phyloP scores from a whole-genome alignment of 257 asterid genomes.

The Solanum gandarillasii region DNA sequence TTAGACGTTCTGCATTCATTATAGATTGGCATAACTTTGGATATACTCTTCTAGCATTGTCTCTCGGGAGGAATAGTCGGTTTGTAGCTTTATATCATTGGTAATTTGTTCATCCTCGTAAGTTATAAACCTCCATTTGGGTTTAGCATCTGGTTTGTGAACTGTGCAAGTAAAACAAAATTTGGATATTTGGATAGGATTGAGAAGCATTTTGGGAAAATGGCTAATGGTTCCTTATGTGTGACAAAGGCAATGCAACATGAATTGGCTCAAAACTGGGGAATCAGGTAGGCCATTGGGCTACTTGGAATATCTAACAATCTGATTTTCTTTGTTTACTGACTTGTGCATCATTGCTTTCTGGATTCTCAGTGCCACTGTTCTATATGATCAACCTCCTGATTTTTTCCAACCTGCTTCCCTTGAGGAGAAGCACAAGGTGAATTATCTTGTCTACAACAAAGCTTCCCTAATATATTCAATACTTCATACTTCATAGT shows the following conservation, averaged over 20 bases:
- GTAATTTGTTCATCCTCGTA: slow-evolving; percentile 25
- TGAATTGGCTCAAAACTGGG: slow-evolving; percentile 92
- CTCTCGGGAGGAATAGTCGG: slow-evolving; percentile 70
- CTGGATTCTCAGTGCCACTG: slow-evolving; percentile 58
- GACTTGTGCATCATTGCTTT: background rate
- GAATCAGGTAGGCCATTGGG: slow-evolving; percentile 48
- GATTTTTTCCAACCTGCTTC: slow-evolving; percentile 82
- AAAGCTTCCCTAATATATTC: slow-evolving; percentile 3
- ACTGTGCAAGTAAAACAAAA: background rate
- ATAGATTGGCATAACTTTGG: slow-evolving; percentile 98
- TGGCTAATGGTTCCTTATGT: slow-evolving; percentile 89
- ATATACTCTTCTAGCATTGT: slow-evolving; percentile 73
- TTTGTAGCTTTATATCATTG: slow-evolving; percentile 74
- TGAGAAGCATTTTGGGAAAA: slow-evolving; percentile 77
- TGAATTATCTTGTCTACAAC: slow-evolving; percentile 21
- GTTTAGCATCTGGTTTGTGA: slow-evolving; percentile 3
- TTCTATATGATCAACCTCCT: slow-evolving; percentile 91
- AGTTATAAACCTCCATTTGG: background rate
- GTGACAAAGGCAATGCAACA: slow-evolving; percentile 98
- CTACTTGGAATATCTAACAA: background rate
- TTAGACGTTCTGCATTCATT: slow-evolving; percentile 58
- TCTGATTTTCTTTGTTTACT: background rate
- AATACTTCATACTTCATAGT: slow-evolving; percentile 5
- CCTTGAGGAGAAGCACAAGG: slow-evolving; percentile 69
- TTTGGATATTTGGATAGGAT: slow-evolving; percentile 46